Base-by-base conservation (phyloP, 1,139 yeast genomes). In the Yamadazyma epiphylla region DNA sequence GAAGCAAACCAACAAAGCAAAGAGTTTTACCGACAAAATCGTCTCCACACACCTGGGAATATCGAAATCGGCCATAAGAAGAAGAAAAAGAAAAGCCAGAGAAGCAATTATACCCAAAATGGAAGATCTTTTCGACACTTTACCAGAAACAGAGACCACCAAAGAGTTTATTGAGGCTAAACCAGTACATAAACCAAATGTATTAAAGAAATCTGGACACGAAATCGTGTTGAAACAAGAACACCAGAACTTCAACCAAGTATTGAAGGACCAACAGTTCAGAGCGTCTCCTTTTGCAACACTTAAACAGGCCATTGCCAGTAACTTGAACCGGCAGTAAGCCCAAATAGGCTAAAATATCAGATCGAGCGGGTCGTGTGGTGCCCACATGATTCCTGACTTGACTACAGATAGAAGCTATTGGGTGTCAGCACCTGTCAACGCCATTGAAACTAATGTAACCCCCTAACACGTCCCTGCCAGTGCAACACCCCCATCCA, bases 21-120 rank as follows among this genome's bases (percentile, higher is more conserved):
- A 45, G 32, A 55, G 29, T 27, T 60, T 49, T 50, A 55, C 48
- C 35, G 58, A 52, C 43, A 56, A 57, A 31, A 56, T 55, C 15
- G 55, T 64, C 8, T 60, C 58, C 37, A 53, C 60, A 5, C 55
- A 63, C 11, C 55, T 55, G 24, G 60, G 61, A n/a, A 64, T 81
- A 21, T 77, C 85, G 20, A 82, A 81, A 49, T 77, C 86, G 3
- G 64, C 86, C 1, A 43, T 70, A 8, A 67, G 87, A 47, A 71
- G 89, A 55, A 68, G 82, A 37, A 81, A 79, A 49, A 68, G 86
- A 40, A 78, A 76, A 48, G 65, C 69, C 28, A 73, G 70, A 46
- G 81, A 80, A 38, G 74, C 78, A 42, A 60, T 83, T 38, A 71
- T 71, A 41, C 86, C 89, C 5, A 72, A 77, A 46, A 69, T 83